Base-by-base conservation (phyloP, 208 protist genomes). In the Leishmania aethiopica region DNA sequence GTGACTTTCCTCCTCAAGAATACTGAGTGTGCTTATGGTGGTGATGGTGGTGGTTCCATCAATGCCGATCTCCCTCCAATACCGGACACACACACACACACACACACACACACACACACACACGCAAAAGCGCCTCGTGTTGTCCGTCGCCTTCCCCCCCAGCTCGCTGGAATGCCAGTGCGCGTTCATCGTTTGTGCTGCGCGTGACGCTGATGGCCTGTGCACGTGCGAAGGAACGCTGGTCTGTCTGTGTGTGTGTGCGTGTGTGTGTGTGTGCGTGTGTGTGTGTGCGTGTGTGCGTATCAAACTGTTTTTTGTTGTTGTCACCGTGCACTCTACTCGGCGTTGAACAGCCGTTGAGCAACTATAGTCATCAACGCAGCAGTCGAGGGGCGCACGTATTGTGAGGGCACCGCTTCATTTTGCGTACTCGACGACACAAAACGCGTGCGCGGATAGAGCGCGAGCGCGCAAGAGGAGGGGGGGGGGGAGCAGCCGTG, bases 1-100 rank as follows among this genome's bases (percentile, higher is more conserved):
- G 96, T 13, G 94, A 98, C 85, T 98, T 94, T 81, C 94, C 96
- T 0, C 89, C 91, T n/a, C 92, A 98, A 82, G 90, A 92, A 57
- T 96, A 92, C 86, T 96, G 47, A 78, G 15, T 40, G 53, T 67
- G 60, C 40, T 32, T 35, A 2, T 49, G 45, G 8, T 49, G 45
- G 45, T 8, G 45, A 0, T 47, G 45, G 45, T 8, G 45, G 45
- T 49, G 45, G 45, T 1, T 49, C 28, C 60, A 35, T 67, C 60
- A 28, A 8, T 17, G 28, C 60, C 6, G n/a, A n/a, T 67, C 60
- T 13, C 28, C 32, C 60, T 67, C 60, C 60, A 28, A 67, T 35
- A 10, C 22, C 28, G n/a, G 32, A 10, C 60, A 67, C 60, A 67
- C 60, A 37, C 60, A 37, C 28, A 35, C 25, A 66, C 25, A 66